Evolutionary conservation across 2,329 filamentous ascomycete genomes (phyloP).

Genomic region (Epichloe elymi): DNA sequence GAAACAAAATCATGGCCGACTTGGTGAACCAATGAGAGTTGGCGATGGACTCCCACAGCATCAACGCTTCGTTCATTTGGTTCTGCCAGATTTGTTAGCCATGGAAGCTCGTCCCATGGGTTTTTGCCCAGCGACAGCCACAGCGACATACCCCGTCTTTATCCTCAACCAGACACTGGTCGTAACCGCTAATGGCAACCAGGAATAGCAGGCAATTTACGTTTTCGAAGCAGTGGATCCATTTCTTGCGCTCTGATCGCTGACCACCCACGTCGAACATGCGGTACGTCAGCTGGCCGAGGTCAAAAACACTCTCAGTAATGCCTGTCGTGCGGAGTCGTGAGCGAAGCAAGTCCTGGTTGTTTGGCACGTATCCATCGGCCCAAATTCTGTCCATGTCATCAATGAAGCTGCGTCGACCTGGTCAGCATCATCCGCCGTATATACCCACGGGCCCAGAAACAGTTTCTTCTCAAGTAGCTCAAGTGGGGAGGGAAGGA

Average conservation of each 20-base stretch:
- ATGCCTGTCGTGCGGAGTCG: conserved; percentile 98
- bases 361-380: conserved; percentile 71
- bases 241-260: conserved; percentile 95
- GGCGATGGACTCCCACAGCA: conserved; percentile 76
- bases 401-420: conserved; percentile 57
- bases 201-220: conserved; percentile 87
- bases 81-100: conserved; percentile 39
- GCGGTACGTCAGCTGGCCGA: conserved; percentile 84
- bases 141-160: conserved; percentile 67
- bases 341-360: conserved; percentile 87
- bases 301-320: conserved; percentile 91
- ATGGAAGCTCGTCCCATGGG: background rate
- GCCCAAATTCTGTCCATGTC: conserved; percentile 65
- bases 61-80: conserved; percentile 82
- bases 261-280: conserved; percentile 98
- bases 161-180: conserved; percentile 91
- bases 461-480: background rate
- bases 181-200: conserved; percentile 90
- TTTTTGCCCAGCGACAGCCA: background rate
- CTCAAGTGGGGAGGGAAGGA: background rate
- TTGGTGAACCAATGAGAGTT: conserved; percentile 80
- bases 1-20: conserved; percentile 69
- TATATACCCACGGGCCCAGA: background rate
- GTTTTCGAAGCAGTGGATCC: conserved; percentile 97
- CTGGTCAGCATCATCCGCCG: conserved; percentile 1